phyloP scores from a whole-genome alignment of 345 rosid genomes.

The Reutealis trisperma region DNA sequence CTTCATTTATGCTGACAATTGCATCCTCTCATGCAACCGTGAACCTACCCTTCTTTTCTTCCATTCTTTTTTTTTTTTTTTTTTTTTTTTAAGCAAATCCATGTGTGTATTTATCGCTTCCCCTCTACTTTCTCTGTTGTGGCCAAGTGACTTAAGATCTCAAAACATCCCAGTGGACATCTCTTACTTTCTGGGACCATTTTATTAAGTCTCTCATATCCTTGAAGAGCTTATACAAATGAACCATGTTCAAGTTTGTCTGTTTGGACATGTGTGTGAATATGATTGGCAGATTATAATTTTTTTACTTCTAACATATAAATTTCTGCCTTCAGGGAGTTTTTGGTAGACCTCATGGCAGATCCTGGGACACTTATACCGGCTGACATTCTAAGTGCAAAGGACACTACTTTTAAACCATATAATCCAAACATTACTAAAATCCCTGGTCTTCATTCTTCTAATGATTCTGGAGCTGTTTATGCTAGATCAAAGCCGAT shows the following conservation, averaged over 20 bases:
- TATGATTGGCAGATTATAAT: background rate
- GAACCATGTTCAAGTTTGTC: background rate
- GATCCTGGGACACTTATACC: constrained; percentile 99
- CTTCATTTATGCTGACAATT: background rate
- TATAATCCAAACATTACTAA: constrained; percentile 49
- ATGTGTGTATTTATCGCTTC: background rate
- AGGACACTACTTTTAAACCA: constrained; percentile 52
- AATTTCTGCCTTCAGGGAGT: constrained; percentile 68
- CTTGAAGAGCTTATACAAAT: background rate
- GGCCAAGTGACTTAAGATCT: background rate
- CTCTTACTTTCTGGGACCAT: background rate
- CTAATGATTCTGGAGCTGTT: constrained; percentile 41
- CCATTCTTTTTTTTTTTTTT: background rate
- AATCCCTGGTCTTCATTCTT: constrained; percentile 42
- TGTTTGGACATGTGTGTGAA: background rate
- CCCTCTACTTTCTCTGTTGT: background rate
- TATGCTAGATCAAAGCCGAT: constrained; percentile 48
- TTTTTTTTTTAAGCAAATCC: background rate
- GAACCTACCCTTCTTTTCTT: background rate
- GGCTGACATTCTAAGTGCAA: constrained; percentile 72
- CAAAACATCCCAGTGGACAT: background rate
- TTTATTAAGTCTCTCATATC: background rate
- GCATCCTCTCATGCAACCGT: background rate
- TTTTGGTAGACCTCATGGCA: constrained; percentile 99
- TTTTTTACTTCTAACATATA: constrained; percentile 25